phyloP scores from a whole-genome alignment of 352 stramenopile species.

The Phytopythium kandeliae region DNA sequence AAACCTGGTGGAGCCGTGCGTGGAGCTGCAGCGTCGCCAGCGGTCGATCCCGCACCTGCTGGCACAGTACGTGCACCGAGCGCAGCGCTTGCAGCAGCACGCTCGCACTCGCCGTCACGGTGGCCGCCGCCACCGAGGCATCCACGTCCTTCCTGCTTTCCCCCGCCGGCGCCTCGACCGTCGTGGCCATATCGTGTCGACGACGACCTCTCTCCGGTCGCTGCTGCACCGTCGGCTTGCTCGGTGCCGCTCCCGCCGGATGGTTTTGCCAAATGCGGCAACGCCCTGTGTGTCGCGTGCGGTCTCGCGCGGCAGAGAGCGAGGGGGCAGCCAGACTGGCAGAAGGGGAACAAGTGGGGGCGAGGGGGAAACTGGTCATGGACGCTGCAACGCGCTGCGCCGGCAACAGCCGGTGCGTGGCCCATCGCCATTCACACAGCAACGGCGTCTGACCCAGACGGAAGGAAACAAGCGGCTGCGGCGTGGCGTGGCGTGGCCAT shows the following conservation, averaged over 20 bases:
- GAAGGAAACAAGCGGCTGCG: constrained; percentile 1
- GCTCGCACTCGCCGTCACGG: constrained; percentile 22
- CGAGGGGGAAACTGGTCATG: constrained; percentile 1
- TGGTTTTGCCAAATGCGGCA: constrained; percentile 3
- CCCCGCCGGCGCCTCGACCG: constrained; percentile 5
- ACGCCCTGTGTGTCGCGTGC: not conserved
- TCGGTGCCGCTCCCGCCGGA: not conserved
- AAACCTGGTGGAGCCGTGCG: constrained; percentile 38
- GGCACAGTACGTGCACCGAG: constrained; percentile 30
- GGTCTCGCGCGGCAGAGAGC: constrained; percentile 1
- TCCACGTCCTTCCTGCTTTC: not conserved
- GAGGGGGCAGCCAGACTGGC: not conserved
- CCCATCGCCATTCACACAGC: not conserved
- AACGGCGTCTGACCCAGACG: too few relatives aligned
- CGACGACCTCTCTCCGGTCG: too few relatives aligned
- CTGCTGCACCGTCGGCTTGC: too few relatives aligned
- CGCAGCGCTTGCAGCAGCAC: constrained; percentile 33
- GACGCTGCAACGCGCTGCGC: not conserved
- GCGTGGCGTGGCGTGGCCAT: too few relatives aligned
- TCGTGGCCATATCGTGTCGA: not conserved
- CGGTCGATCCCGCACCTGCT: constrained; percentile 37
- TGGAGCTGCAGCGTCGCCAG: constrained; percentile 38
- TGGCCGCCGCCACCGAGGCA: not conserved
- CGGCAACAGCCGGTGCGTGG: not conserved
- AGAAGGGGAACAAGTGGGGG: not conserved